A percentile compares a stretch with the other conserved stretches of the same genome.
Evolutionary conservation across 441 rosid species (phyloP).

Genomic region (Corymbia calophylla): DNA sequence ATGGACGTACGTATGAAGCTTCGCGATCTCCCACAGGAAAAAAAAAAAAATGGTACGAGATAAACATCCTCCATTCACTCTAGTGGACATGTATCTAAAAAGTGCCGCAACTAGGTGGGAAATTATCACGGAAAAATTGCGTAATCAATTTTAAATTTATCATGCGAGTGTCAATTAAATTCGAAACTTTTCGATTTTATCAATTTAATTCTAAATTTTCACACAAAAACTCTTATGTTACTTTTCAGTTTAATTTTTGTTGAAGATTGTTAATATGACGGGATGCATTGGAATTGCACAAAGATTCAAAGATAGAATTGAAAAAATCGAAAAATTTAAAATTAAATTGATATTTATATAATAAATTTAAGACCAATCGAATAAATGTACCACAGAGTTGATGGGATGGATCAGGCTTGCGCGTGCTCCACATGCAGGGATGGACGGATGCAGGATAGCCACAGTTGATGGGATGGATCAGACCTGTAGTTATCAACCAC

Average conservation of each 20-base stretch:
- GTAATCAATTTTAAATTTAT: rapidly evolving
- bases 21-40: neutral
- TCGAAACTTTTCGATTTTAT: neutral
- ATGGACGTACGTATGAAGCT: neutral
- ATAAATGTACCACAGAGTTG: too few relatives aligned
- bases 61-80: neutral
- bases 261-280: rapidly evolving
- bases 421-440: neutral
- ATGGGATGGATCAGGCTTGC: neutral
- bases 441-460: neutral
- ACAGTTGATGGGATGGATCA: too few relatives aligned
- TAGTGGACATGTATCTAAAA: too few relatives aligned
- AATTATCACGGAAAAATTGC: neutral
- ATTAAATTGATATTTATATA: rapidly evolving
- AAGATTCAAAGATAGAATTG: neutral
- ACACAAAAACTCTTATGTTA: neutral
- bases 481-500: neutral
- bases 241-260: neutral
- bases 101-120: neutral
- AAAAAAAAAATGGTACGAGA: neutral
- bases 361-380: neutral
- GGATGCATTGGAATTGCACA: too few relatives aligned
- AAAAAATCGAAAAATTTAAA: neutral
- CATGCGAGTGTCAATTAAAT: rapidly evolving
- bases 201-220: neutral